A percentile compares a stretch with the other conserved stretches of the same genome.
These are phyloP conservation scores for Elsinoe arachidis DNA, from an alignment of 2,329 filamentous ascomycete species.

Conservation along the genomic window DNA sequence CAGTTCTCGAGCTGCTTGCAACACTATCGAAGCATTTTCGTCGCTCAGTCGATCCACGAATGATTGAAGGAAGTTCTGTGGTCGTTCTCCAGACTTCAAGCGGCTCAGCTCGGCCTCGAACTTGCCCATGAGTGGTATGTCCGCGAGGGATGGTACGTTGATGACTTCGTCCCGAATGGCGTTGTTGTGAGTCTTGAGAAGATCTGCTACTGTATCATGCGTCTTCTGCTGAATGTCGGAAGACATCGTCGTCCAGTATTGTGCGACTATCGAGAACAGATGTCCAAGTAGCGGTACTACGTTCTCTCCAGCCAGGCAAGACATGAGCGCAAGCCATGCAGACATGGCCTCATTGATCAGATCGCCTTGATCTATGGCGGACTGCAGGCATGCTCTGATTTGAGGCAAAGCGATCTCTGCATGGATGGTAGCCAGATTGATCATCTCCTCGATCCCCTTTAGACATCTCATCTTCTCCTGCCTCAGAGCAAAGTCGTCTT, in stretches of 20 bases:
- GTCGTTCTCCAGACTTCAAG: slow-evolving; percentile 57
- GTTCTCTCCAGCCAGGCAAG: slow-evolving; percentile 66
- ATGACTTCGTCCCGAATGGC: slow-evolving; percentile 59
- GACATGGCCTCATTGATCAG: slow-evolving; percentile 72
- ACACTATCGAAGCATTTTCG: slow-evolving; percentile 78
- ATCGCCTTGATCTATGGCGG: slow-evolving; percentile 64
- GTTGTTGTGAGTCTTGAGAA: slow-evolving; percentile 55
- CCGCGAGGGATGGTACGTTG: slow-evolving; percentile 67
- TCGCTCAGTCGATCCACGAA: slow-evolving; percentile 68
- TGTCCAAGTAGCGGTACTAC: slow-evolving; percentile 74
- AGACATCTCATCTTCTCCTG: slow-evolving; percentile 68
- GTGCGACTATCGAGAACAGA: slow-evolving; percentile 77
- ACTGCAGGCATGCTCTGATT: slow-evolving; percentile 88
- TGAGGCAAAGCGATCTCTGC: slow-evolving; percentile 77
- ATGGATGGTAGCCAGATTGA: slow-evolving; percentile 63
- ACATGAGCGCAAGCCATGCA: slow-evolving; percentile 75
- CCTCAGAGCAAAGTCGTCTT: slow-evolving; percentile 15
- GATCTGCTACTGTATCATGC: slow-evolving; percentile 52
- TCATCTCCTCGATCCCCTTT: slow-evolving; percentile 78
- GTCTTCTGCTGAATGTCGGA: slow-evolving; percentile 51
- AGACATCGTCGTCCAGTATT: slow-evolving; percentile 66
- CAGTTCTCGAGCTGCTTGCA: slow-evolving; percentile 72
- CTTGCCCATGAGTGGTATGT: slow-evolving; percentile 59
- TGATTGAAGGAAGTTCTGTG: slow-evolving; percentile 57
- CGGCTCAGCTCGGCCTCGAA: slow-evolving; percentile 57